Evolutionary conservation across 306 rosid genomes (phyloP), one percentile per base, ranked within the genome.

Genomic region (Trifolium pratense): DNA sequence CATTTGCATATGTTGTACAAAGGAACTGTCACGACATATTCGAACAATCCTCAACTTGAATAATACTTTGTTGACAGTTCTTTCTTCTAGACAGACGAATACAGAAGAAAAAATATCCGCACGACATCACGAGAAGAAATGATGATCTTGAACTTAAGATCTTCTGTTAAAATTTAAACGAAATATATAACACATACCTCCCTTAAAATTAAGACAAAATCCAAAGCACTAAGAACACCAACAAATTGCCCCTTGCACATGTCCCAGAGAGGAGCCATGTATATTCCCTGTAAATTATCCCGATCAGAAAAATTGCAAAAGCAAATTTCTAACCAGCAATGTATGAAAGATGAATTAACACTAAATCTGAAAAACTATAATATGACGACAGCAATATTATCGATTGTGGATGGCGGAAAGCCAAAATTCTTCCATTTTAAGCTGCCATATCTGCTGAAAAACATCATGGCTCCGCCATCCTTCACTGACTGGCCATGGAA

Each of bases 211-310:
- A 93, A 84, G 70, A 93, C 88, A 82, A 90, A 93, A 87, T 93
- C 97, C 77, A 37, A 71, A 59, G 90, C 96, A 74, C 90, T 89
- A 58, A 93, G 92, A 85, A 93, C 86, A 62, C 98, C 98, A 87
- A 93, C 93, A 85, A 93, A 91, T 74, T 76, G 87, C 26, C 93
- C 96, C 78, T 55, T 89, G 88, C 85, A 11, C 82, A 80, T 82
- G 86, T 93, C 98, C 90, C 97, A 93, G 69, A 93, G 97, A 60
- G 98, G 98, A 66, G 98, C 96, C 80, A 83, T 76, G 81, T 88
- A 85, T 76, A 91, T 85, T 51, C 93, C 98, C 98, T 93, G 86
- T 9, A 83, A 75, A 68, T 49, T 45, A 77, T 55, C 73, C 72
- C 56, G 62, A 37, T 82, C 25, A 84, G 64, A 73, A 23, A 66